phyloP scores from a whole-genome alignment of 768 basidiomycete genomes.

The Lactarius pseudohatsudake region DNA sequence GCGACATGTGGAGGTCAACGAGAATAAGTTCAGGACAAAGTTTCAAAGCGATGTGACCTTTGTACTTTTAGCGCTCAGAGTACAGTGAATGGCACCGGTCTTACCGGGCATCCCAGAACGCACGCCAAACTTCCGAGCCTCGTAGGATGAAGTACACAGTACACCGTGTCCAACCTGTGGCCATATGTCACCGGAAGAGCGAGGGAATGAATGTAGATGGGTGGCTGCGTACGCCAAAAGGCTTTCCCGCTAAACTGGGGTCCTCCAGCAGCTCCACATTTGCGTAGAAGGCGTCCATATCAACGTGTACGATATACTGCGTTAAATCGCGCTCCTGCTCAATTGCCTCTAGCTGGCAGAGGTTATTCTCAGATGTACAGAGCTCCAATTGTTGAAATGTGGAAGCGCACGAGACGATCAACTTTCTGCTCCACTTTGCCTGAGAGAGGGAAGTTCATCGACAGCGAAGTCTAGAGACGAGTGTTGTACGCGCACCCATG shows the following conservation, averaged over 20 bases:
- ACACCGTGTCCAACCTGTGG: slow-evolving; percentile 76
- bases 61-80: background rate
- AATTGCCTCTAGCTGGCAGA: slow-evolving; percentile 59
- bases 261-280: slow-evolving; percentile 72
- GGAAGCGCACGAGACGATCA: slow-evolving; percentile 63
- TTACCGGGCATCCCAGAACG: slow-evolving; percentile 94
- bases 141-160: slow-evolving; percentile 86
- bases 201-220: too few relatives aligned
- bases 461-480: background rate
- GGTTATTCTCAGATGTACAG: slow-evolving; percentile 8
- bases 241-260: slow-evolving; percentile 63
- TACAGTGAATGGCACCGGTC: slow-evolving; percentile 23
- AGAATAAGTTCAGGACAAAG: slow-evolving; percentile 87
- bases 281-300: slow-evolving; percentile 94
- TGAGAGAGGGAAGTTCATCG: slow-evolving; percentile 30
- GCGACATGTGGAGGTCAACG: slow-evolving; percentile 53
- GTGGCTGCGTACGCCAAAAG: slow-evolving; percentile 60
- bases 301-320: slow-evolving; percentile 88
- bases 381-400: background rate
- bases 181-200: slow-evolving; percentile 27
- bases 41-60: slow-evolving; percentile 90
- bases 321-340: slow-evolving; percentile 76
- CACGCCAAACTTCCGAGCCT: slow-evolving; percentile 86
- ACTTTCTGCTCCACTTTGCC: slow-evolving; percentile 62
- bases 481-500: slow-evolving; percentile 43